Base-by-base conservation (phyloP, 2,329 filamentous ascomycete species). In the Ascochyta viciae-villosae region DNA sequence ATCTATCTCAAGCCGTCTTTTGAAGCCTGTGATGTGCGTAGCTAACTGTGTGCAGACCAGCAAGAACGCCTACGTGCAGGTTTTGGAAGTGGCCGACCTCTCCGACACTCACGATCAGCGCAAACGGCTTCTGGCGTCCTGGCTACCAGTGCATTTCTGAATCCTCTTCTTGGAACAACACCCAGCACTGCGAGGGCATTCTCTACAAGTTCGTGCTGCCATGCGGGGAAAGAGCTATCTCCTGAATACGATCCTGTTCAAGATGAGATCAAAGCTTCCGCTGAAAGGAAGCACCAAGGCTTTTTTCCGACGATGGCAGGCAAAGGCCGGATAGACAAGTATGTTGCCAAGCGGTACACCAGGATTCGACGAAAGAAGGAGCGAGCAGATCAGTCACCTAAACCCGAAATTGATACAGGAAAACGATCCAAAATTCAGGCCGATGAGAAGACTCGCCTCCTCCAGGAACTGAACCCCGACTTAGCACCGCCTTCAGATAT, bases 1-100 rank as follows among this genome's bases (percentile, higher is more conserved):
- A 33, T 15, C 51, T 39, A 24, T 33, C 31, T 31, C 40, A 10
- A 41, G 31, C 31, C n/a, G 44, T 45, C 23, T 24, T 35, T 46
- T 24, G 16, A 26, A 48, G 23, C 27, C 27, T 46, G 67, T 72
- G 66, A 71, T 62, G 63, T 64, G n/a, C 48, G 37, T 40, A 49
- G 61, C 70, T 73, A 50, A 73, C 62, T 35, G 46, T 26, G 15
- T 43, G 38, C 50, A 72, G 69, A 63, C 37, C 37, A 39, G 34
- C 38, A 33, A 27, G 26, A 23, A 33, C 37, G 23, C 29, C 22
- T 13, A 29, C 39, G 15, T 27, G 4, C 7, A 3, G 3, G n/a
- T 6, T 38, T 19, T 24, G 31, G 16, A 2, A 24, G 3, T 23
- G 31, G 33, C 24, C 47, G 9, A 27, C n/a, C n/a, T 26, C 13